Evolutionary conservation across 306 rosid species (phyloP).

Genomic region (Dalbergia oliveri): DNA sequence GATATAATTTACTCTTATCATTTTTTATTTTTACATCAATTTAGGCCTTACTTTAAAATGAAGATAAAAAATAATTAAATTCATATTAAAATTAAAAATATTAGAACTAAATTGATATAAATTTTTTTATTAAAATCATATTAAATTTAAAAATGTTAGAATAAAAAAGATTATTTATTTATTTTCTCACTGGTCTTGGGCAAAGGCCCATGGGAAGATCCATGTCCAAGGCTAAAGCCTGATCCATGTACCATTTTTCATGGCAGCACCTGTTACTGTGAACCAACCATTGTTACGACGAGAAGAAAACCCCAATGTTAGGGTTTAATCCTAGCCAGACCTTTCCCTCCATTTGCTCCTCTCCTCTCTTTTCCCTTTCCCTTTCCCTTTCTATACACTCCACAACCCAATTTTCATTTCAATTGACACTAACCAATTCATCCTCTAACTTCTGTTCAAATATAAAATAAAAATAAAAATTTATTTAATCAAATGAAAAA

Average conservation of each 20-base stretch:
- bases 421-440: neutral
- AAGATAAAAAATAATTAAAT: no score
- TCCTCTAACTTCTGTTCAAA: neutral
- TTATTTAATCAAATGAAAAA: neutral
- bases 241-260: neutral
- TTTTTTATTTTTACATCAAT: no score
- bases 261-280: neutral
- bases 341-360: slow-evolving; percentile 47
- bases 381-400: neutral
- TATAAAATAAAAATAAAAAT: neutral
- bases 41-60: no score
- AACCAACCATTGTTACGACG: slow-evolving; percentile 19
- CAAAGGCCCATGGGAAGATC: no score
- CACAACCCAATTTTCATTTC: neutral
- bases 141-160: no score
- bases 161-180: neutral
- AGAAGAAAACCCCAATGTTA: neutral
- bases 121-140: no score
- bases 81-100: no score
- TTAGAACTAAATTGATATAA: no score
- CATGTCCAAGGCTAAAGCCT: no score
- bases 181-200: no score
- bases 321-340: slow-evolving; percentile 37
- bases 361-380: slow-evolving; percentile 8
- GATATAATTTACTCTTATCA: no score